Percentiles rank a stretch among this genome's conserved stretches.
These are phyloP conservation scores for Entomortierella chlamydospora DNA, from an alignment of 192 early-diverging fungal species.

Conservation along the genomic window DNA sequence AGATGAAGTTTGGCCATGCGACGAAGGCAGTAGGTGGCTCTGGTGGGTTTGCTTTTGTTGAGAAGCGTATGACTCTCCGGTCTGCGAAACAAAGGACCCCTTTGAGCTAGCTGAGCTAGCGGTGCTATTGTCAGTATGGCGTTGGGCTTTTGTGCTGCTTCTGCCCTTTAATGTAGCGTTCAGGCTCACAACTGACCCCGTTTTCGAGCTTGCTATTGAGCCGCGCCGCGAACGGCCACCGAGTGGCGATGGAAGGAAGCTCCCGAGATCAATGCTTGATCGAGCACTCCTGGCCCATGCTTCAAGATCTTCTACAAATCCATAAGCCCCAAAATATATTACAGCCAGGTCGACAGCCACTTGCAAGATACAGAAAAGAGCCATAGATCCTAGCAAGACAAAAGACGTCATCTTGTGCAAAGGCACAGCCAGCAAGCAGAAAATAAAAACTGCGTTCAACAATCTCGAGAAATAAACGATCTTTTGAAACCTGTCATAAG, in stretches of 20 bases:
- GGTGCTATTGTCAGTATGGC: no score
- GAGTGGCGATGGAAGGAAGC: slow-evolving; percentile 29
- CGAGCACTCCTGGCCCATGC: slow-evolving; percentile 39
- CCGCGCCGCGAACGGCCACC: slow-evolving; percentile 16
- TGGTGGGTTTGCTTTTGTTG: slow-evolving; percentile 9
- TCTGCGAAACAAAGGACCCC: no score
- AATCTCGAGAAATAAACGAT: slow-evolving; percentile 40
- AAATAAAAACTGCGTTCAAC: slow-evolving; percentile 24
- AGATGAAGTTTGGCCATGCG: slow-evolving; percentile 12
- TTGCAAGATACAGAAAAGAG: slow-evolving; percentile 25
- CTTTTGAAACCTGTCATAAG: slow-evolving; percentile 39
- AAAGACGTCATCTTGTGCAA: slow-evolving; percentile 34
- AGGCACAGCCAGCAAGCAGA: slow-evolving; percentile 31
- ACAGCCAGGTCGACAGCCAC: slow-evolving; percentile 40
- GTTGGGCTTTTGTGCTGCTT: no score
- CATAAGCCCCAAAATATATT: slow-evolving; percentile 47
- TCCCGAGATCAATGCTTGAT: slow-evolving; percentile 37
- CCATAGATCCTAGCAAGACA: slow-evolving; percentile 30
- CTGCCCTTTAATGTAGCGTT: background rate
- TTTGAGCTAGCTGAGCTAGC: no score
- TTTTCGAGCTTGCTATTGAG: slow-evolving; percentile 8
- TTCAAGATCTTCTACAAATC: slow-evolving; percentile 37
- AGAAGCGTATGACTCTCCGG: slow-evolving; percentile 9
- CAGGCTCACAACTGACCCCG: slow-evolving; percentile 16
- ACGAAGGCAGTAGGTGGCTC: slow-evolving; percentile 7